Evolutionary conservation across 2,329 filamentous ascomycete species (phyloP).

Genomic region (Stachybotrys chartarum): DNA sequence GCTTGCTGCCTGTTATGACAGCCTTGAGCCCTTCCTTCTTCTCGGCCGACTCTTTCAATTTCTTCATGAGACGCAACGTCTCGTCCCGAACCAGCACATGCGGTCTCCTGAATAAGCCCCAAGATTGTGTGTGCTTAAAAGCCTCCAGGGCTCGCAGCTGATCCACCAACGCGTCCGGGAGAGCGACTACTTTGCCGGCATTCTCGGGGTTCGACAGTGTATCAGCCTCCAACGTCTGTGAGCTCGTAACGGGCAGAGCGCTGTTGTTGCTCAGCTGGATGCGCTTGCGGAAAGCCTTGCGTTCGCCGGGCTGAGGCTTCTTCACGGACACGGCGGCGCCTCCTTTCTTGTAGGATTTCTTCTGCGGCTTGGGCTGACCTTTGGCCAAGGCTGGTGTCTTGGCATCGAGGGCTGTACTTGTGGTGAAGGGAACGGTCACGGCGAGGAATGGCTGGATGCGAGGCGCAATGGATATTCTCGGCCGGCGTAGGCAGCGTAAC

Average conservation of each 20-base stretch:
- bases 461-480: conserved; percentile 22
- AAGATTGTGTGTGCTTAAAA: conserved; percentile 86
- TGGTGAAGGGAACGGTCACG: conserved; percentile 35
- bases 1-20: conserved; percentile 65
- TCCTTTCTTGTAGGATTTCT: conserved; percentile 47
- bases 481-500: conserved; percentile 34
- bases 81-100: conserved; percentile 72
- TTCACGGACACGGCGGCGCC: conserved; percentile 36
- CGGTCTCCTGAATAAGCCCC: conserved; percentile 78
- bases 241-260: conserved; percentile 67
- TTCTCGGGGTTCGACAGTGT: conserved; percentile 47
- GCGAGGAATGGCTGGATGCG: conserved; percentile 22
- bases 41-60: conserved; percentile 48
- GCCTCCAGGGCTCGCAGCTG: conserved; percentile 76
- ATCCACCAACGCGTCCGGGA: conserved; percentile 67
- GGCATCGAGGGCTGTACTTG: conserved; percentile 19
- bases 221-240: conserved; percentile 52
- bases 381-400: conserved; percentile 17
- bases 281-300: conserved; percentile 79
- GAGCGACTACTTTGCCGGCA: conserved; percentile 58
- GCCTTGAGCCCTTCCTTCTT: conserved; percentile 51
- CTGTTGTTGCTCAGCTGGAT: conserved; percentile 93
- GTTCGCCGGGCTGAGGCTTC: conserved; percentile 67
- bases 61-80: conserved; percentile 62
- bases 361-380: conserved; percentile 31